phyloP scores from a whole-genome alignment of 176 grass and related monocot species.

The Thinopyrum elongatum region DNA sequence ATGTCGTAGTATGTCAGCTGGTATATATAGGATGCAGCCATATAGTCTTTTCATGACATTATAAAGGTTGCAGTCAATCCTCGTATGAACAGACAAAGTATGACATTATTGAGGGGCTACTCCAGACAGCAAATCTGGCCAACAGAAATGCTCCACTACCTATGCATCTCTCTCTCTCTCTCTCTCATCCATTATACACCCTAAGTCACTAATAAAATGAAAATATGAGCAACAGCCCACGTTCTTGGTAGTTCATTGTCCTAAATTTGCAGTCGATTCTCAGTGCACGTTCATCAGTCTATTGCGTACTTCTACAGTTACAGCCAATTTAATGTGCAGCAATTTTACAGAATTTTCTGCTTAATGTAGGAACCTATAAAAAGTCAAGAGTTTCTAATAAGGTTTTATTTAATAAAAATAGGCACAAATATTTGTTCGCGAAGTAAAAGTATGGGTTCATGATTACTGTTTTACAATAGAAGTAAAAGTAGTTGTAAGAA shows the following conservation, averaged over 20 bases:
- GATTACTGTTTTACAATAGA: too few species aligned
- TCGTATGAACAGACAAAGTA: slow-evolving; percentile 16
- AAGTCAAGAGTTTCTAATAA: not conserved
- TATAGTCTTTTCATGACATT: not conserved
- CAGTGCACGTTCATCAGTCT: not conserved
- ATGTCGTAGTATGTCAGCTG: not conserved
- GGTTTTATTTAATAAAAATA: not conserved
- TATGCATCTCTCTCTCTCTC: not conserved
- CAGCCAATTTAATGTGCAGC: not conserved
- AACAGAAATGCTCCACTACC: slow-evolving; percentile 19
- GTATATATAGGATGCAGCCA: not conserved
- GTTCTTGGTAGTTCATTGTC: not conserved
- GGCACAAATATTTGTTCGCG: not conserved
- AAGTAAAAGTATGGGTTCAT: not conserved
- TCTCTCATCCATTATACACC: slow-evolving; percentile 26
- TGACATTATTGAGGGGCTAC: slow-evolving; percentile 17
- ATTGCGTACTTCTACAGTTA: not conserved
- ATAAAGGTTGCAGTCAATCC: slow-evolving; percentile 11
- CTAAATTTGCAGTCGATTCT: not conserved
- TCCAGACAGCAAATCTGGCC: not conserved
- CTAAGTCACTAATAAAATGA: too few species aligned
- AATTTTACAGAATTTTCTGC: not conserved
- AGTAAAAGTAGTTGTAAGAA: not conserved
- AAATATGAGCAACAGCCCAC: too few species aligned
- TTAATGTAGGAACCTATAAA: not conserved